Evolutionary conservation across 148 eudicot species (phyloP).

Genomic region (Cornus controversa): DNA sequence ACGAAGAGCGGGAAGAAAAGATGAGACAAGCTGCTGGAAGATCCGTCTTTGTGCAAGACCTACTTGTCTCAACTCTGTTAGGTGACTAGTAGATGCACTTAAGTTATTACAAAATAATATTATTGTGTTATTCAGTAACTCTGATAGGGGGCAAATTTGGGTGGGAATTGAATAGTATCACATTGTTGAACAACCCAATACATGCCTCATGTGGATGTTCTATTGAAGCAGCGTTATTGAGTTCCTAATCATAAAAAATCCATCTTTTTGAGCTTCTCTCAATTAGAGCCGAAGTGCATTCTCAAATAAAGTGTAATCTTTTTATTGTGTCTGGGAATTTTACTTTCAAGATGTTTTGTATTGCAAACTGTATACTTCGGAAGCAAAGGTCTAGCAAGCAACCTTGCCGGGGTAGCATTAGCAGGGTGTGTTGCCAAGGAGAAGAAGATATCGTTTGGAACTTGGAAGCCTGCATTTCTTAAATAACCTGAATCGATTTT

Average conservation of each 20-base stretch:
- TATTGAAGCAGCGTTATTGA: not conserved
- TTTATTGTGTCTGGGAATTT: no score
- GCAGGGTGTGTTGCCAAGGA: not conserved
- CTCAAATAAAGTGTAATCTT: no score
- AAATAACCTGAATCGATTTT: not conserved
- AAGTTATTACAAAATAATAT: slow-evolving; percentile 18
- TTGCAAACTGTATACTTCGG: no score
- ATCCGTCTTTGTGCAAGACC: slow-evolving; percentile 83
- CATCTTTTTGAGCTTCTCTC: no score
- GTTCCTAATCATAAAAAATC: not conserved
- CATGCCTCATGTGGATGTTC: slow-evolving; percentile 4
- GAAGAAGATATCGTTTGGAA: not conserved
- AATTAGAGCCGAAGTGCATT: no score
- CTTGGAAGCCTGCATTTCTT: not conserved
- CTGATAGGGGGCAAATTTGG: slow-evolving; percentile 3
- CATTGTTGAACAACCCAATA: slow-evolving; percentile 3
- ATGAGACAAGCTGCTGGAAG: slow-evolving; percentile 69
- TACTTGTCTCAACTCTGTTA: slow-evolving; percentile 66
- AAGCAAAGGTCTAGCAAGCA: no score
- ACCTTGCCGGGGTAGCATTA: no score
- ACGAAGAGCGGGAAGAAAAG: slow-evolving; percentile 75
- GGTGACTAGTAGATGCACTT: slow-evolving; percentile 42
- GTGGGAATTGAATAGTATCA: not conserved
- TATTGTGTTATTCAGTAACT: not conserved
- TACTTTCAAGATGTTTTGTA: no score